Base-by-base conservation (phyloP, 108 stramenopile genomes). In the Cyclotella cryptica region DNA sequence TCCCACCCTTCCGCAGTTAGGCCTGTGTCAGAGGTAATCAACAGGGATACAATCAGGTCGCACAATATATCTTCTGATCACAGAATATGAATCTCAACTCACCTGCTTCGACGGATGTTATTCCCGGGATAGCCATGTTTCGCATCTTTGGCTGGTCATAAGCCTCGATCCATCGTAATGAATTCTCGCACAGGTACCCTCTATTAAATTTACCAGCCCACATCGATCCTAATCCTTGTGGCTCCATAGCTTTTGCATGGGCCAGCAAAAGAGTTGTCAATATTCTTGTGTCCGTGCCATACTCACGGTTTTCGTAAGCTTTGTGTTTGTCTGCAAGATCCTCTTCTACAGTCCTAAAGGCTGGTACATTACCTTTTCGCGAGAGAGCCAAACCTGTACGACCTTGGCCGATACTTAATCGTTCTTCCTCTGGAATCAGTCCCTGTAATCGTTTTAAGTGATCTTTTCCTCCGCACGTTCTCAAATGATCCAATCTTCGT, bases 181-280 rank as follows among this genome's bases (percentile, higher is more conserved):
- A 92, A 66, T 90, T 89, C 26, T 88, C 89, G 64, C 85, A 85
- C 15, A 95, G 81, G 58, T 90, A 95, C 13, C 94, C 94, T 65
- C 84, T 52, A 47, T 93, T 95, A 28, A 85, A 85, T 55, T 76
- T 70, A 22, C 92, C 92, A 57, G 84, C 87, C 94, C 94, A 95
- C 72, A 92, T 88, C n/a, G 82, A 84, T 14, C 92, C 94, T n/a
- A 95, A 52, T 21, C 90, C 88, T 49, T 87, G 87, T 26, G 78
- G 74, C 24, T 88, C 86, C 69, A 89, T 78, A 5, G 94, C 92
- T 70, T 90, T 78, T 22, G 90, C 85, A 71, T 88, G 90, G 4
- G 94, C 89, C 14, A 79, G 72, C 40, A 93, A 59, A 24, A 95
- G 72, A 29, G 92, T 87, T 10, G 87, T 84, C 5, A 93, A 43